These are phyloP conservation scores for Creolimax fragrantissima DNA, from an alignment of 78 protist species.

Conservation along the genomic window DNA sequence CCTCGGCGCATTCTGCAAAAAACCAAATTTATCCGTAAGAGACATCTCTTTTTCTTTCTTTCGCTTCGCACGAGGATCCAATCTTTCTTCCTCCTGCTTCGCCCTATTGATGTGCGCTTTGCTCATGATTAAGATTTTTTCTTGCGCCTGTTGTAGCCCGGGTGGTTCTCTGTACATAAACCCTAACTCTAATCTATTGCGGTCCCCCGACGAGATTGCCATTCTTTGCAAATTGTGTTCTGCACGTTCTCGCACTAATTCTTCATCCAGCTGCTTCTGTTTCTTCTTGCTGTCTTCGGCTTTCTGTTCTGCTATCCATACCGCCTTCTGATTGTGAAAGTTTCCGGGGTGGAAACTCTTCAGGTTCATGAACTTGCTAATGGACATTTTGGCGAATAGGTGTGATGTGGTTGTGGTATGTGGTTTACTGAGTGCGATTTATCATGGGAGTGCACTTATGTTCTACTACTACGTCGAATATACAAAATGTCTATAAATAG, in stretches of 20 bases:
- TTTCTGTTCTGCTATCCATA: background rate
- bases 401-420: too few relatives aligned
- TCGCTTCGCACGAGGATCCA: background rate
- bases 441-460: too few relatives aligned
- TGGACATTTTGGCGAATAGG: background rate
- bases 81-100: background rate
- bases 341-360: background rate
- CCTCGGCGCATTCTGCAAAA: background rate
- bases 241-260: background rate
- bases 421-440: too few relatives aligned
- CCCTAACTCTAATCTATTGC: background rate
- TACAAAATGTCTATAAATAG: too few relatives aligned
- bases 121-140: background rate
- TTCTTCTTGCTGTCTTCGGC: background rate
- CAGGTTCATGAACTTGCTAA: background rate
- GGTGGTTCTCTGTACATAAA: background rate
- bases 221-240: background rate
- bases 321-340: background rate
- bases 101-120: background rate
- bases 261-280: background rate
- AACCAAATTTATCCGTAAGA: background rate
- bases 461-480: too few relatives aligned
- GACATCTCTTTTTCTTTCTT: background rate
- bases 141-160: background rate
- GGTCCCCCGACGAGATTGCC: background rate